These are phyloP conservation scores for Boletus smithii DNA, from an alignment of 1,284 basidiomycete species.

Conservation along the genomic window DNA sequence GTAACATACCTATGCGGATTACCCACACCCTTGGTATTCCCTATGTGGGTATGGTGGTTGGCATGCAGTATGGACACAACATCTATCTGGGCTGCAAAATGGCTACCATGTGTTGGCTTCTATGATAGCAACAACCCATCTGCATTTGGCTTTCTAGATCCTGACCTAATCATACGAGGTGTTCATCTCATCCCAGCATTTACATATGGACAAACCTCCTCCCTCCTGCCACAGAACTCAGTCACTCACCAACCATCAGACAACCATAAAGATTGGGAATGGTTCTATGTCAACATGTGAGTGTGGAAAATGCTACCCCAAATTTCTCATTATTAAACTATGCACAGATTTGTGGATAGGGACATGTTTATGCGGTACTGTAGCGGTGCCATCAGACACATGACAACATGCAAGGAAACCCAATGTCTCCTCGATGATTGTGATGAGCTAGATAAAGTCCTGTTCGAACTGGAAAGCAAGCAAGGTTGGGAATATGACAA, in stretches of 20 bases:
- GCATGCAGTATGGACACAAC: conserved; percentile 1
- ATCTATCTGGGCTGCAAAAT: conserved; percentile 9
- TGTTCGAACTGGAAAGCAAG: background rate
- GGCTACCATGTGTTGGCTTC: conserved; percentile 23
- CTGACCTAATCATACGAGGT: conserved; percentile 24
- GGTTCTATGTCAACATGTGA: conserved; percentile 37
- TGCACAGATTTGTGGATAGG: conserved; percentile 34
- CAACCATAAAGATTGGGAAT: conserved; percentile 32
- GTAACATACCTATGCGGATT: too few relatives aligned
- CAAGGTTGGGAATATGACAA: too few relatives aligned
- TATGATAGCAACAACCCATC: conserved; percentile 8
- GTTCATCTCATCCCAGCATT: conserved; percentile 15
- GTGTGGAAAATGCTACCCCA: conserved; percentile 1
- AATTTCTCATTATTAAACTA: background rate
- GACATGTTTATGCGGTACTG: conserved; percentile 36
- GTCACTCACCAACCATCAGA: conserved; percentile 17
- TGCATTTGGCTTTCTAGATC: conserved; percentile 35
- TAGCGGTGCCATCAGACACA: conserved; percentile 33
- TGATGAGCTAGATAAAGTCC: background rate
- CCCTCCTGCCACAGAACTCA: conserved; percentile 23
- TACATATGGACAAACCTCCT: conserved; percentile 22
- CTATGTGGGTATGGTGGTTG: conserved; percentile 22
- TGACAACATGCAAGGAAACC: conserved; percentile 1
- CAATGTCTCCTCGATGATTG: conserved; percentile 1
- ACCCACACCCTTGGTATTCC: too few relatives aligned